Evolutionary conservation across 2,329 filamentous ascomycete genomes (phyloP).

Genomic region (Aspergillus unguis): DNA sequence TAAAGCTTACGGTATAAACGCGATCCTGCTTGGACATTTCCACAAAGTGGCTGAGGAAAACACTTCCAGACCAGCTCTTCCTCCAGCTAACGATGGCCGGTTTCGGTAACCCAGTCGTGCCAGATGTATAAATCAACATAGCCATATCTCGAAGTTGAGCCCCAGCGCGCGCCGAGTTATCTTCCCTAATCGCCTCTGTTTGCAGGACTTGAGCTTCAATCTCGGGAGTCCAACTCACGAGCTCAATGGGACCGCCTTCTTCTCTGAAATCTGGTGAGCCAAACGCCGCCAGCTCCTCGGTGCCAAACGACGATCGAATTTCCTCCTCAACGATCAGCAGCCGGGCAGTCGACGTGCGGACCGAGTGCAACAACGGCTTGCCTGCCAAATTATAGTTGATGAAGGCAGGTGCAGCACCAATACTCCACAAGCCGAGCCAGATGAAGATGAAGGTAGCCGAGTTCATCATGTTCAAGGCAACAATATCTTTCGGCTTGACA

Average conservation of each 20-base stretch:
- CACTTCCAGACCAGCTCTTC: slow-evolving; percentile 57
- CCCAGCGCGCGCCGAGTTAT: slow-evolving; percentile 56
- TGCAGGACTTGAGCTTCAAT: slow-evolving; percentile 54
- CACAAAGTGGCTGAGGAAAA: slow-evolving; percentile 56
- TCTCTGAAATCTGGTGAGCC: slow-evolving; percentile 38
- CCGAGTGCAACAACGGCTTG: slow-evolving; percentile 69
- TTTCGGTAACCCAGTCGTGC: slow-evolving; percentile 81
- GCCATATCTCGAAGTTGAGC: slow-evolving; percentile 57
- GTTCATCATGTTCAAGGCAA: slow-evolving; percentile 79
- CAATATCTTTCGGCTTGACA: slow-evolving; percentile 68
- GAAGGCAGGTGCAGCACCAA: slow-evolving; percentile 78
- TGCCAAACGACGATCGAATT: slow-evolving; percentile 51
- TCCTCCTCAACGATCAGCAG: slow-evolving; percentile 70
- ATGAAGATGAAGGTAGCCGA: slow-evolving; percentile 74
- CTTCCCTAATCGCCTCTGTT: slow-evolving; percentile 53
- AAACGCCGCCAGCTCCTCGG: slow-evolving; percentile 43
- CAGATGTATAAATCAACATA: slow-evolving; percentile 78
- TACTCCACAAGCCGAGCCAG: slow-evolving; percentile 73
- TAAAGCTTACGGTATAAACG: slow-evolving; percentile 64
- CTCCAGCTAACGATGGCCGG: slow-evolving; percentile 72
- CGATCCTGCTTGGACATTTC: slow-evolving; percentile 61
- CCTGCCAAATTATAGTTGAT: slow-evolving; percentile 82
- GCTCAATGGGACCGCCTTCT: slow-evolving; percentile 50
- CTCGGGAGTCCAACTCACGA: slow-evolving; percentile 61
- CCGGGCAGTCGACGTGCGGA: slow-evolving; percentile 63